Conservation (phyloP, 192 early-diverging fungal genomes). For the Entomortierella chlamydospora region DNA sequence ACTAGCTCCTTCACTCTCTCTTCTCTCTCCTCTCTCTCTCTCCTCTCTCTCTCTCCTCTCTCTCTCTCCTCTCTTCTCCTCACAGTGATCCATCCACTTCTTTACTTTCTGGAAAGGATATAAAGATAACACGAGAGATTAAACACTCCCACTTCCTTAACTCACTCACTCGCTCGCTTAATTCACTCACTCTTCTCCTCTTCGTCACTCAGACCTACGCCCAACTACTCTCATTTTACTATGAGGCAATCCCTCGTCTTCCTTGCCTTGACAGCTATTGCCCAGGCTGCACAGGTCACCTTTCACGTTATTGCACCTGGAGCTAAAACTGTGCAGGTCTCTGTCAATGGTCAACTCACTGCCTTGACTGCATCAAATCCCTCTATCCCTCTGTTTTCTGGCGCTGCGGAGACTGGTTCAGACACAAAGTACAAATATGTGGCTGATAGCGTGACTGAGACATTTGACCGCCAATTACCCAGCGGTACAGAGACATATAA, state of each 20-base stretch:
- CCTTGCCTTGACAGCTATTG: constrained; percentile 26
- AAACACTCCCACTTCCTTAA: too few relatives aligned
- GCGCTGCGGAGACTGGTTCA: constrained; percentile 43
- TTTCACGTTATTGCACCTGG: constrained; percentile 60
- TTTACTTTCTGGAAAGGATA: too few relatives aligned
- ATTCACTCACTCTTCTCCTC: too few relatives aligned
- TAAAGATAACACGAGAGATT: too few relatives aligned
- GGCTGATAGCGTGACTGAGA: constrained; percentile 46
- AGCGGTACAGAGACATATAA: constrained; percentile 39
- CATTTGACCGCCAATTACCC: constrained; percentile 56
- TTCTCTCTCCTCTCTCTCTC: too few relatives aligned
- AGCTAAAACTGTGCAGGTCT: constrained; percentile 50
- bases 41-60: too few relatives aligned
- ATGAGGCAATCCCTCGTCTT: not conserved
- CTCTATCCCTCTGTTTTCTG: constrained; percentile 53
- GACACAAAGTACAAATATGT: constrained; percentile 59
- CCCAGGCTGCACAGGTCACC: constrained; percentile 54
- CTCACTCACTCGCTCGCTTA: too few relatives aligned
- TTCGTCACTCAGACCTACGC: too few relatives aligned
- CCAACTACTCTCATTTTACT: too few relatives aligned
- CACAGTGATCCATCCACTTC: too few relatives aligned
- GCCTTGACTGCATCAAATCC: constrained; percentile 48
- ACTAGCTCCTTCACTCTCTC: too few relatives aligned
- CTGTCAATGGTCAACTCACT: constrained; percentile 42
- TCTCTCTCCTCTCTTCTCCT: too few relatives aligned